phyloP scores from a whole-genome alignment of 192 early-diverging fungal species.

The Fimicolochytrium jonesii region DNA sequence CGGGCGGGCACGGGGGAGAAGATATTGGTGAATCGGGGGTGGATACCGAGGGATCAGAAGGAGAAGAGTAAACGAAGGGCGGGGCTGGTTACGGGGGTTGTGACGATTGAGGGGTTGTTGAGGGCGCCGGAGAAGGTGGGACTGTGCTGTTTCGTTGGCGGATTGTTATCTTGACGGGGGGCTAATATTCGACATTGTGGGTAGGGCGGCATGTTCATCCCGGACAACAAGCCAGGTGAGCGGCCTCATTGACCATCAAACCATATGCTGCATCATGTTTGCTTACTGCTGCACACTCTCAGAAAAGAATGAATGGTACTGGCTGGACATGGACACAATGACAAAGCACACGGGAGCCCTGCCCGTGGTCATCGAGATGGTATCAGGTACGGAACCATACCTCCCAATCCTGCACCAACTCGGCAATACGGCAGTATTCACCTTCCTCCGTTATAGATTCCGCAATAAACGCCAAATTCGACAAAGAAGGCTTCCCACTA shows the following conservation, averaged over 20 bases:
- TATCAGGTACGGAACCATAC: no score
- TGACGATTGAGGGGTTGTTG: slow-evolving; percentile 13
- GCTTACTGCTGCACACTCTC: slow-evolving; percentile 23
- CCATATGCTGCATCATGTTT: neutral
- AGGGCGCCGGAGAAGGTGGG: neutral
- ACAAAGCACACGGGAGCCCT: slow-evolving; percentile 57
- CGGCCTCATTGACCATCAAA: slow-evolving; percentile 55
- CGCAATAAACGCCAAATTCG: slow-evolving; percentile 38
- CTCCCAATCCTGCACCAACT: neutral
- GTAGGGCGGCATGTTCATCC: neutral
- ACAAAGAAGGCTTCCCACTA: slow-evolving; percentile 64
- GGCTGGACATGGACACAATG: slow-evolving; percentile 75
- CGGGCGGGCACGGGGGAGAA: slow-evolving; percentile 35
- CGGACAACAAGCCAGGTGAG: slow-evolving; percentile 46
- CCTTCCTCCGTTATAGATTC: slow-evolving; percentile 23
- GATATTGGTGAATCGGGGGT: slow-evolving; percentile 83
- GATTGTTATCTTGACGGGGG: no score
- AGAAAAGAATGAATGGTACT: slow-evolving; percentile 78
- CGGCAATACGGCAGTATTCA: no score
- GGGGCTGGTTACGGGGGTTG: slow-evolving; percentile 7
- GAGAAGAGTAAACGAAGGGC: neutral
- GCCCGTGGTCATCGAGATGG: slow-evolving; percentile 71
- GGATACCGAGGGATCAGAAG: slow-evolving; percentile 65
- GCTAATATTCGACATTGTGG: no score
- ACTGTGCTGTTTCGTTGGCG: neutral